Evolutionary conservation across 352 stramenopile species (phyloP), one percentile per base, ranked within the genome.

Genomic region (Bremia lactucae): DNA sequence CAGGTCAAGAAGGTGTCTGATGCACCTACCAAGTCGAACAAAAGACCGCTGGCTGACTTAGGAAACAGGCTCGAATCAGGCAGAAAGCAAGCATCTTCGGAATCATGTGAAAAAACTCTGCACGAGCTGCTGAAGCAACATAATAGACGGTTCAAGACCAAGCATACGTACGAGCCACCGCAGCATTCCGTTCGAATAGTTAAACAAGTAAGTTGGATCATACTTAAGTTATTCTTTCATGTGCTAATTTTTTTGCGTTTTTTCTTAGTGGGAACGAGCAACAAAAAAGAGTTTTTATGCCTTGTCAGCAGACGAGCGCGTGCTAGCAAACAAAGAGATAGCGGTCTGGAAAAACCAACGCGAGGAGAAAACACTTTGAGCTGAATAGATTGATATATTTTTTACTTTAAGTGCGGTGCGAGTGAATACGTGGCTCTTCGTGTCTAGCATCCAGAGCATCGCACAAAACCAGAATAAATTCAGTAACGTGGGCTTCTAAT

Each of bases 371-470:
- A 45, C n/a, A n/a, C n/a, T n/a, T n/a, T n/a, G n/a, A n/a, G n/a
- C n/a, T n/a, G n/a, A n/a, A n/a, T n/a, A n/a, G n/a, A n/a, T n/a
- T n/a, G n/a, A n/a, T n/a, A n/a, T n/a, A n/a, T n/a, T n/a, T n/a
- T n/a, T n/a, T n/a, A n/a, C n/a, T n/a, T n/a, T n/a, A n/a, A n/a
- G n/a, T n/a, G n/a, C n/a, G n/a, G n/a, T n/a, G n/a, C n/a, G n/a
- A n/a, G n/a, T n/a, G n/a, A n/a, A n/a, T n/a, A n/a, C n/a, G 28
- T 33, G 20, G 24, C 31, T 21, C 10, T 81, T 97, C 23, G 92
- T 95, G 62, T 97, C 89, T 8, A 96, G 65, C 81, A 96, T 96
- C 48, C 87, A 96, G 14, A 97, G 75, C 77, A 96, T 93, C 4
- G 90, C 89, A 33, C 86, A 96, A n/a, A n/a, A 28, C 89, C 88